A percentile compares a stretch with the other conserved stretches of the same genome.
phyloP scores from a whole-genome alignment of 202 grass and related monocot genomes.

The Zizania palustris region DNA sequence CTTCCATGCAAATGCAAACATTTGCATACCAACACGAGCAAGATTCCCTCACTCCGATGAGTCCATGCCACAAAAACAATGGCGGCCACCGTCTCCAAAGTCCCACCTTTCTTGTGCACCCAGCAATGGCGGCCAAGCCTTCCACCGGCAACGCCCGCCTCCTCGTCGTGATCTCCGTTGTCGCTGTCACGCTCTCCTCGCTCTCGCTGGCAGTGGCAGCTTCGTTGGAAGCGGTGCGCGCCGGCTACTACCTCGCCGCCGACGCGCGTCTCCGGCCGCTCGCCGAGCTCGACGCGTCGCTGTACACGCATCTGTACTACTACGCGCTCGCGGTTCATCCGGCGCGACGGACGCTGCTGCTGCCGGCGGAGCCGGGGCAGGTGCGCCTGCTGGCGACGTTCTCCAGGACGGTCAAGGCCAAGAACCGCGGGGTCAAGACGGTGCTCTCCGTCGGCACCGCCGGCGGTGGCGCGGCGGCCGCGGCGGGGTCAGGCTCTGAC shows the following conservation, averaged over 20 bases:
- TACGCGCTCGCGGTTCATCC: slow-evolving; percentile 44
- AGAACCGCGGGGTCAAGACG: slow-evolving; percentile 56
- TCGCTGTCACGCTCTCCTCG: neutral
- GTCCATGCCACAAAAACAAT: slow-evolving; percentile 30
- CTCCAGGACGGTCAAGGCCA: slow-evolving; percentile 55
- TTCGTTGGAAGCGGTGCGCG: slow-evolving; percentile 29
- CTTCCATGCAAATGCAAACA: slow-evolving; percentile 35
- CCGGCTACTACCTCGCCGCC: slow-evolving; percentile 59
- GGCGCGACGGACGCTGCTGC: neutral
- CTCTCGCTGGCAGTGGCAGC: neutral
- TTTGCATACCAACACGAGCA: neutral
- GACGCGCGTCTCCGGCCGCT: slow-evolving; percentile 41
- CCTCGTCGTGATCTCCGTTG: slow-evolving; percentile 11
- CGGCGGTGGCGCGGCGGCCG: neutral
- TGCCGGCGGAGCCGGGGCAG: slow-evolving; percentile 32
- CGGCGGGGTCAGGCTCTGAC: neutral
- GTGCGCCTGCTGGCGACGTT: slow-evolving; percentile 50
- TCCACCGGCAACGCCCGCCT: neutral
- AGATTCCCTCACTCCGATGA: slow-evolving; percentile 13
- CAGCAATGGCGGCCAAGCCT: slow-evolving; percentile 28
- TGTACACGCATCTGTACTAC: slow-evolving; percentile 78
- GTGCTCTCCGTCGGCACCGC: slow-evolving; percentile 54
- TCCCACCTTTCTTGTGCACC: neutral
- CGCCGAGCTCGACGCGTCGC: slow-evolving; percentile 45
- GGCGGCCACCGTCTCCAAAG: neutral